A percentile compares a stretch with the other conserved stretches of the same genome.
Evolutionary conservation across 2,329 filamentous ascomycete species (phyloP).

Genomic region (Aspergillus sp.): DNA sequence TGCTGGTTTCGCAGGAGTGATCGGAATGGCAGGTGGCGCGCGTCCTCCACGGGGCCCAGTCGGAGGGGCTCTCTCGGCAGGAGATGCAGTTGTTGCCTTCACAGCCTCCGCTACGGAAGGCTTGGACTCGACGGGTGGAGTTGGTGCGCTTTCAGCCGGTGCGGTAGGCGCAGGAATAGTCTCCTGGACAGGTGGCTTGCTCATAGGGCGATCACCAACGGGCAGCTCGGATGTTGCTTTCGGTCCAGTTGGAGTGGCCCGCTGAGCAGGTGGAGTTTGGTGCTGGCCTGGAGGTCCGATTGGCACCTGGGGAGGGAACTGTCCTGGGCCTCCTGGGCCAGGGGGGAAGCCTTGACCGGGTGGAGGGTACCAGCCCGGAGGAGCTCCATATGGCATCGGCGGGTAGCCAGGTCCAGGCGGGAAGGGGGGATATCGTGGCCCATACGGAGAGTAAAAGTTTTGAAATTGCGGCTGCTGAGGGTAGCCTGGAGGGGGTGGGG

Average conservation of each 20-base stretch:
- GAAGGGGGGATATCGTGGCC: slow-evolving; percentile 50
- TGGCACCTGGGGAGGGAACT: slow-evolving; percentile 62
- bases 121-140: slow-evolving; percentile 40
- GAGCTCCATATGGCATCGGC: slow-evolving; percentile 75
- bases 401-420: slow-evolving; percentile 66
- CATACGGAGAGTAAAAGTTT: slow-evolving; percentile 47
- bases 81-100: slow-evolving; percentile 26
- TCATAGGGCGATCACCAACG: slow-evolving; percentile 37
- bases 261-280: slow-evolving; percentile 36
- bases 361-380: slow-evolving; percentile 73
- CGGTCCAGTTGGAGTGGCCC: slow-evolving; percentile 32
- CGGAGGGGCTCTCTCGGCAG: slow-evolving; percentile 26
- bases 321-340: slow-evolving; percentile 61
- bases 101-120: slow-evolving; percentile 39
- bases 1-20: slow-evolving; percentile 37
- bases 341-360: slow-evolving; percentile 73
- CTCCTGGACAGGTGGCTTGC: slow-evolving; percentile 36
- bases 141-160: slow-evolving; percentile 32
- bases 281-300: slow-evolving; percentile 56
- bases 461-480: slow-evolving; percentile 45
- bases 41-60: slow-evolving; percentile 42
- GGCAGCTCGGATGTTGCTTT: slow-evolving; percentile 46
- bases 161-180: slow-evolving; percentile 33
- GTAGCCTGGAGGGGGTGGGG: slow-evolving; percentile 39
- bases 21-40: slow-evolving; percentile 49